These are phyloP conservation scores for Allomyces macrogynus DNA, from an alignment of 192 early-diverging fungal species.

Conservation along the genomic window DNA sequence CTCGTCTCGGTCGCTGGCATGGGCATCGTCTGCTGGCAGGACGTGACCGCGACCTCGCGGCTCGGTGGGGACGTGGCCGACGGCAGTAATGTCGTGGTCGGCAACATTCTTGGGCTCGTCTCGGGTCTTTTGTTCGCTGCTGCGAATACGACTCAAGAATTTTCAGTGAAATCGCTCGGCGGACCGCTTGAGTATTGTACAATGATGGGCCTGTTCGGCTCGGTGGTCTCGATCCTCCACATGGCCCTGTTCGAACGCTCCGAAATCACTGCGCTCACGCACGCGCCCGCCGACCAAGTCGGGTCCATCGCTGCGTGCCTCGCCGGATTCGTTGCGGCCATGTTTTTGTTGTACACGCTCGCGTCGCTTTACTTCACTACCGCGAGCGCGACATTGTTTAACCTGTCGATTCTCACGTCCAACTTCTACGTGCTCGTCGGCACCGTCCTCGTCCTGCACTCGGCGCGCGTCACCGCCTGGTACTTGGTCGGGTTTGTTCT, in stretches of 20 bases:
- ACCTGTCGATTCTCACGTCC: background rate
- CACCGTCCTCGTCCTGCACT: background rate
- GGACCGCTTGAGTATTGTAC: background rate
- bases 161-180: background rate
- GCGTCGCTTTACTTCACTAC: background rate
- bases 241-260: background rate
- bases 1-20: background rate
- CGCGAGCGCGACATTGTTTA: background rate
- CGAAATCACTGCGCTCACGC: background rate
- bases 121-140: background rate
- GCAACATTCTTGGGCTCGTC: background rate
- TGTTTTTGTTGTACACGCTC: background rate
- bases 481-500: background rate
- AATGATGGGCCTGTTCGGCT: background rate
- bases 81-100: background rate
- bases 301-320: background rate
- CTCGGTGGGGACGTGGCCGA: too few relatives aligned
- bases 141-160: background rate
- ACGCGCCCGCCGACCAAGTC: background rate
- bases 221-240: background rate
- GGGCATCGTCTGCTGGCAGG: background rate
- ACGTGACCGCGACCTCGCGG: background rate
- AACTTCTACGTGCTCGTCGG: background rate
- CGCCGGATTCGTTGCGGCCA: background rate
- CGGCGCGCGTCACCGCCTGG: background rate